A percentile compares a stretch with the other conserved stretches of the same genome.
phyloP scores from a whole-genome alignment of 2,329 filamentous ascomycete species.

The Calonectria henricotiae region DNA sequence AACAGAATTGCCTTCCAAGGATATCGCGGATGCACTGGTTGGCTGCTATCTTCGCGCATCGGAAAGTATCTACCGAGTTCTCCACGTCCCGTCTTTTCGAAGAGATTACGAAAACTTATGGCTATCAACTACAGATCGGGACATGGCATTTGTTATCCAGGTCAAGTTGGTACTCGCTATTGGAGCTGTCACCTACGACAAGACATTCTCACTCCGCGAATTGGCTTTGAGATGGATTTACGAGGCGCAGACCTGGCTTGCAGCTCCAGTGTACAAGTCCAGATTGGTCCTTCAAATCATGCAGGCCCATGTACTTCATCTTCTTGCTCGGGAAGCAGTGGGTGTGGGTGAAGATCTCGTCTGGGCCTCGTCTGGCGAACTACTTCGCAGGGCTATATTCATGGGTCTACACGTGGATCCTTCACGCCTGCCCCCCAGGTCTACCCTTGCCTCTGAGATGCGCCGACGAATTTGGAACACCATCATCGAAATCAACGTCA shows the following conservation, averaged over 20 bases:
- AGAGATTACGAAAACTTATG: slow-evolving; percentile 69
- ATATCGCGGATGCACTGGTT: slow-evolving; percentile 65
- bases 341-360: slow-evolving; percentile 63
- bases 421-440: slow-evolving; percentile 56
- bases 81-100: slow-evolving; percentile 69
- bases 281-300: slow-evolving; percentile 67
- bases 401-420: slow-evolving; percentile 71
- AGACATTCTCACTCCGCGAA: slow-evolving; percentile 65
- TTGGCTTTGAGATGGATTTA: slow-evolving; percentile 72
- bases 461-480: slow-evolving; percentile 70
- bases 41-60: slow-evolving; percentile 66
- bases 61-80: slow-evolving; percentile 66
- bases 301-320: slow-evolving; percentile 64
- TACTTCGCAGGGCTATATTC: slow-evolving; percentile 65
- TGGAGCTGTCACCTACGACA: slow-evolving; percentile 68
- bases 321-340: slow-evolving; percentile 61
- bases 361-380: slow-evolving; percentile 65
- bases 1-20: slow-evolving; percentile 64
- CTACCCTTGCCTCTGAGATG: slow-evolving; percentile 63
- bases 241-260: slow-evolving; percentile 71
- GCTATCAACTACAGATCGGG: slow-evolving; percentile 53
- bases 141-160: slow-evolving; percentile 68
- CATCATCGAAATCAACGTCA: slow-evolving; percentile 65
- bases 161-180: slow-evolving; percentile 74
- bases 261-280: slow-evolving; percentile 69